phyloP scores from a whole-genome alignment of 352 stramenopile species.

The Blastocystis sp. region DNA sequence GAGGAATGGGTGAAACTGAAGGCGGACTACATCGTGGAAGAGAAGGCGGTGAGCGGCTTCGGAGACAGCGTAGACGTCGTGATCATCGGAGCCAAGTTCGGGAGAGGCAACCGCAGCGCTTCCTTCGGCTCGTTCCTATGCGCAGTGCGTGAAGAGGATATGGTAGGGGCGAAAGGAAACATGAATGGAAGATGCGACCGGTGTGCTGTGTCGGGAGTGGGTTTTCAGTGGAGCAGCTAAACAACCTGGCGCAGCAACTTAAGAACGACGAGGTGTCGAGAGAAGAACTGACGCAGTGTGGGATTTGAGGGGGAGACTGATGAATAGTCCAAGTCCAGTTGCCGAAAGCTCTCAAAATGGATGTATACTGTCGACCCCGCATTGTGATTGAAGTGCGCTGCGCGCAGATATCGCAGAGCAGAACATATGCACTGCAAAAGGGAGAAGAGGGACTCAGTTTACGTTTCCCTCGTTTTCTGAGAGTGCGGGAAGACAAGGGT shows the following conservation, averaged over 20 bases:
- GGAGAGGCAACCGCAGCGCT: not conserved
- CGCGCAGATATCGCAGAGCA: not conserved
- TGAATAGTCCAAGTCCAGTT: not conserved
- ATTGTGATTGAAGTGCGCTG: conserved; percentile 22
- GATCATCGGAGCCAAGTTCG: conserved; percentile 20
- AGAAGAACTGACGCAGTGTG: not conserved
- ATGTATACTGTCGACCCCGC: not conserved
- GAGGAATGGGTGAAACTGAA: conserved; percentile 54
- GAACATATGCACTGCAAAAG: not conserved
- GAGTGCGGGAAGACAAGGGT: not conserved
- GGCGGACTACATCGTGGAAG: conserved; percentile 16
- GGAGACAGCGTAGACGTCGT: conserved; percentile 24
- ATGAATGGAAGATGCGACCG: not conserved
- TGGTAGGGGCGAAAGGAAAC: not conserved
- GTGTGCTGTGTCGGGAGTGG: conserved; percentile 40
- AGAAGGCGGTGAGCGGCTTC: not conserved
- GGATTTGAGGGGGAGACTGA: not conserved
- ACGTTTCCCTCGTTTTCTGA: conserved; percentile 37
- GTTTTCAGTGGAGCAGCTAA: not conserved
- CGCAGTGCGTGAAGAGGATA: not conserved
- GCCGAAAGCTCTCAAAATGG: not conserved
- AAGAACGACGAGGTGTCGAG: not conserved
- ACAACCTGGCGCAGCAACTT: not conserved
- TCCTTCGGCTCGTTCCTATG: conserved; percentile 36
- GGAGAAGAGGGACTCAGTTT: not conserved